Base-by-base conservation (phyloP, 1,284 basidiomycete genomes). In the Cystobasidium pallidum region DNA sequence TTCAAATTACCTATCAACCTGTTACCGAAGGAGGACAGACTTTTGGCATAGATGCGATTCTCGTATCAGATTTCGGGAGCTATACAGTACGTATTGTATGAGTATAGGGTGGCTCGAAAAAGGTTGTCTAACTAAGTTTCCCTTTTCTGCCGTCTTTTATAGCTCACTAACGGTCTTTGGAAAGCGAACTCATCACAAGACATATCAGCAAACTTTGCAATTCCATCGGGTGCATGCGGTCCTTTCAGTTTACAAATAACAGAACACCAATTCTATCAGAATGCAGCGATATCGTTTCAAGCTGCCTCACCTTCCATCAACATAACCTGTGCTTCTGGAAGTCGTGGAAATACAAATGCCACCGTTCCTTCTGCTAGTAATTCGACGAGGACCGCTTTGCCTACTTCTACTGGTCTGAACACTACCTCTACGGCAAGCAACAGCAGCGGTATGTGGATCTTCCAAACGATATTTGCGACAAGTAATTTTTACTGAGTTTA, bases 1-100 rank as follows among this genome's bases (percentile, higher is more conserved):
- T 71, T 39, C 30, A 30, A 11, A 41, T 71, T 30, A 43, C 68
- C 2, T 71, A 71, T 64, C 30, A 34, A 8, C 68, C 68, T 11
- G 68, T 71, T 36, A 71, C 59, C 21, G 45, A 63, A 28, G 68
- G 68, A 2, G 68, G 68, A 32, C 47, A 71, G 61, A 71, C 68
- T 51, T 71, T 71, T 30, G 68, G 47, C 8, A 71, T 71, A 17
- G 68, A 71, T 32, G 68, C 36, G 15, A 17, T 41, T 30, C 32
- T 71, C 13, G 24, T 43, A 6, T 57, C 54, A 11, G 68, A 71
- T 19, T 24, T 39, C 17, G 59, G 36, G 17, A 71, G 64, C 26
- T 71, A 54, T 39, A 71, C 68, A 7, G 68, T 71, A 34, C 17
- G 68, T 26, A n/a, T n/a, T n/a, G n/a, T n/a, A n/a, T n/a, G n/a